phyloP scores from a whole-genome alignment of 768 basidiomycete species.

The Rhodotorula diobovata region DNA sequence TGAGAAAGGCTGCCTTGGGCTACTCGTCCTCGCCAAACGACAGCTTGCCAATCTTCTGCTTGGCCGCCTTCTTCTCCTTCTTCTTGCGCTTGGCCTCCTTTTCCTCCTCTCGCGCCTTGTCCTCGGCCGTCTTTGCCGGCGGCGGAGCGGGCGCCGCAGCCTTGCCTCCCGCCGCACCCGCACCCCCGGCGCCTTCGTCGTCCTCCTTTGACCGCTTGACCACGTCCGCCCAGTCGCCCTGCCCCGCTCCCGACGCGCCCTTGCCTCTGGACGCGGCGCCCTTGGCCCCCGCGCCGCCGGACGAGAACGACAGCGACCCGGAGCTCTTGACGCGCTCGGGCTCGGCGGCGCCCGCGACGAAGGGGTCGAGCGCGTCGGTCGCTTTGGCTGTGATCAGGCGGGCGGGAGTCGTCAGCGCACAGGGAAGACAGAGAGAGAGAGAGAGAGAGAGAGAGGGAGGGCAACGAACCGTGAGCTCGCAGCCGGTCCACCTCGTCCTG shows the following conservation, averaged over 20 bases:
- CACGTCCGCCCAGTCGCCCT: slow-evolving; percentile 29
- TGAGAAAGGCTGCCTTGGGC: no score
- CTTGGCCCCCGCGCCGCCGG: slow-evolving; percentile 4
- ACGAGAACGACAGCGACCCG: slow-evolving; percentile 33
- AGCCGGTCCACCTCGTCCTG: slow-evolving; percentile 29
- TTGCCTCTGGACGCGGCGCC: no score
- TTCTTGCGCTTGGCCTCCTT: not conserved
- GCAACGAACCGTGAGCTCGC: slow-evolving; percentile 16
- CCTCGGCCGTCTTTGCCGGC: not conserved
- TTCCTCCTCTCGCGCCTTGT: not conserved
- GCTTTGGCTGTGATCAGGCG: slow-evolving; percentile 10
- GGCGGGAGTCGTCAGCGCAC: no score
- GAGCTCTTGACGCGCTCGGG: not conserved
- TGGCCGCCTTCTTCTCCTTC: slow-evolving; percentile 7
- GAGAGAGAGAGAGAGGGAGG: not conserved
- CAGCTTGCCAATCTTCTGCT: slow-evolving; percentile 10
- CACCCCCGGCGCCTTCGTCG: slow-evolving; percentile 6
- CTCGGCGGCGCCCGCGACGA: not conserved
- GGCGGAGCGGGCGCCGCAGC: not conserved
- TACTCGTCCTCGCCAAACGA: slow-evolving; percentile 4
- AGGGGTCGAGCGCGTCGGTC: not conserved
- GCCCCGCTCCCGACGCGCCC: not conserved
- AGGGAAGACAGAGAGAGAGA: fast-evolving
- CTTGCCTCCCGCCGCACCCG: not conserved
- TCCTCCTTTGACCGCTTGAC: slow-evolving; percentile 20